Evolutionary conservation across 306 rosid species (phyloP), one percentile per base, ranked within the genome.

Genomic region (Prosopis cineraria): DNA sequence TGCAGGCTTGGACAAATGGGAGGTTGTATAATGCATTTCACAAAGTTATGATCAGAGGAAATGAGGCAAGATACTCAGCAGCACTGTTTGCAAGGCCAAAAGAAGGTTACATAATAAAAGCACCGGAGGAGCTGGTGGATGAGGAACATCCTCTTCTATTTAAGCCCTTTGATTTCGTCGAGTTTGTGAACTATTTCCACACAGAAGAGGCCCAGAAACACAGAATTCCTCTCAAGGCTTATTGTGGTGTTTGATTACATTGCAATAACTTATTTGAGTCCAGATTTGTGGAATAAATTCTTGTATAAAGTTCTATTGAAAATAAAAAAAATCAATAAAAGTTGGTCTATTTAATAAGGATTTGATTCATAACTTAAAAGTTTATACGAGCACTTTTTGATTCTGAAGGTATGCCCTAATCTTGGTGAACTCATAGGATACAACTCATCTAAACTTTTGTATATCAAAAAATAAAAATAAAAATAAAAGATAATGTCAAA

Each of bases 1-100:
- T 80, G 77, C 40, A 91, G 98, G 97, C 98, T 25, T 93, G 95
- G 97, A 22, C 92, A 76, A 91, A 93, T 6, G 97, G 97, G 0
- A 69, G 90, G 74, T 16, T 91, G 19, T 85, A 91, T 74, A 80
- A 97, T 1, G 81, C 97, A 1, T 55, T 70, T 73, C 98, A 91
- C 53, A 30, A 91, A 14, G 98, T 93, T 59, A 87, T 89, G 92
- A 89, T 91, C 92, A 85, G 27, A 0, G 93, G 98, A 47, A 81
- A 83, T 33, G 87, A 83, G 27, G 90, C 84, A 20, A 88, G 97
- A 81, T 93, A 91, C 74, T 88, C 92, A 0, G 48, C 66, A 5
- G 97, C 90, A 30, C 22, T 89, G 37, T 89, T 91, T 78, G 84
- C 95, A 2, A 2, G 85, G 41, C 98, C 97, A 1, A 89, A 85